phyloP scores from a whole-genome alignment of 371 early-diverging fungal species.

The Basidiobolus heterosporus region DNA sequence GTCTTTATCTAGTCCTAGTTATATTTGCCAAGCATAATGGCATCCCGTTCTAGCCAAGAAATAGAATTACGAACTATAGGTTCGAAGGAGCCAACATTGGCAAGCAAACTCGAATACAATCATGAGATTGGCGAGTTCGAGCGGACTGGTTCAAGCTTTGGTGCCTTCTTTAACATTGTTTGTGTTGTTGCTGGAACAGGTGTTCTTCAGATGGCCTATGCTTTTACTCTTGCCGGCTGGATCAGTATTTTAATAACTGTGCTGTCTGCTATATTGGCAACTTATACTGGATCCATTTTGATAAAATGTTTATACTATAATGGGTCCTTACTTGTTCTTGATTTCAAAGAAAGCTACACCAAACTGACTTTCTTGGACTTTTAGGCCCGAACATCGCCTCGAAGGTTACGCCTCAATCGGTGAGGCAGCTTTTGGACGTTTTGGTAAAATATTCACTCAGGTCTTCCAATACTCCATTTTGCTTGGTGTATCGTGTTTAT shows the following conservation, averaged over 20 bases:
- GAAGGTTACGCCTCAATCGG: constrained; percentile 41
- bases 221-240: constrained; percentile 71
- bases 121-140: too few species aligned
- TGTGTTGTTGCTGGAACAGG: constrained; percentile 79
- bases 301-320: constrained; percentile 47
- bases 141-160: constrained; percentile 6
- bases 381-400: constrained; percentile 19
- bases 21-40: too few species aligned
- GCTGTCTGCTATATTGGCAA: constrained; percentile 52
- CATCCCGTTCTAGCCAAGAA: too few species aligned
- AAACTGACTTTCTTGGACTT: too few species aligned
- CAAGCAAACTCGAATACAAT: too few species aligned
- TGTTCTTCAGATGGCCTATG: constrained; percentile 64
- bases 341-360: too few species aligned
- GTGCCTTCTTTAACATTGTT: constrained; percentile 38
- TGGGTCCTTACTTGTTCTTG: too few species aligned
- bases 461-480: constrained; percentile 50
- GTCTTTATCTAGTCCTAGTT: too few species aligned
- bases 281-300: constrained; percentile 47
- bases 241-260: constrained; percentile 49
- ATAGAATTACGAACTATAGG: too few species aligned
- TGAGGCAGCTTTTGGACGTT: constrained; percentile 45
- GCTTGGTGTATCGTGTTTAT: constrained; percentile 57
- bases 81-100: too few species aligned
- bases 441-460: constrained; percentile 39